Evolutionary conservation across 768 basidiomycete species (phyloP), one percentile per base, ranked within the genome.

Genomic region (Suillus americanus): DNA sequence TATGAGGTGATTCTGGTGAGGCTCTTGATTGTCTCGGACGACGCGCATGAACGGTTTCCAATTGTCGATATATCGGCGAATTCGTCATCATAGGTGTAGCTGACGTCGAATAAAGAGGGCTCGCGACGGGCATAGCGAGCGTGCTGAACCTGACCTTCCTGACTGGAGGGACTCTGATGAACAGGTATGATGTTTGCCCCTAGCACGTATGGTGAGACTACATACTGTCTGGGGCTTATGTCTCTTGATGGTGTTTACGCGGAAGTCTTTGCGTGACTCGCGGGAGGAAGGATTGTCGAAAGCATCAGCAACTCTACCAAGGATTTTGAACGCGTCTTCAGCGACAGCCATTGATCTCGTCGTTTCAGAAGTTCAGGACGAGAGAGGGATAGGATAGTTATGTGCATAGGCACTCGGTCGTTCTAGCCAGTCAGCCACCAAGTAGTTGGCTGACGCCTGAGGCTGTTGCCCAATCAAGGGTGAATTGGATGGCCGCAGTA

Each of bases 291-390:
- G 73, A 56, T 69, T 57, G 57, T 74, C 73, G 46, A 76, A 74
- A 37, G 74, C 74, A 25, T 74, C 75, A 23, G 74, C 75, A 1
- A 75, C 67, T 59, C 73, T 67, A 60, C 66, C 73, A 2, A 75
- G 70, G 40, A 75, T 64, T 60, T 65, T 66, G 1, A 76, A 13
- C 0, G 64, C 72, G 33, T 75, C 72, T 35, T 67, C 67, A 33
- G 53, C 6, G 20, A 13, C 53, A 35, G 53, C 30, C 53, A 54
- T 59, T n/a, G 10, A 12, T 35, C 5, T 25, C n/a, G 53, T 33
- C 33, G 20, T n/a, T 30, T 16, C 8, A 18, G 25, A 7, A 48
- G 23, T 53, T 53, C 18, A 33, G 33, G 20, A 54, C 12, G 30
- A 28, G 18, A n/a, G 30, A 28, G 33, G 12, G 51, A 3, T 30